A percentile compares a stretch with the other conserved stretches of the same genome.
Conservation (phyloP, 805 yeast species). For the Zygotorulaspora florentina region DNA sequence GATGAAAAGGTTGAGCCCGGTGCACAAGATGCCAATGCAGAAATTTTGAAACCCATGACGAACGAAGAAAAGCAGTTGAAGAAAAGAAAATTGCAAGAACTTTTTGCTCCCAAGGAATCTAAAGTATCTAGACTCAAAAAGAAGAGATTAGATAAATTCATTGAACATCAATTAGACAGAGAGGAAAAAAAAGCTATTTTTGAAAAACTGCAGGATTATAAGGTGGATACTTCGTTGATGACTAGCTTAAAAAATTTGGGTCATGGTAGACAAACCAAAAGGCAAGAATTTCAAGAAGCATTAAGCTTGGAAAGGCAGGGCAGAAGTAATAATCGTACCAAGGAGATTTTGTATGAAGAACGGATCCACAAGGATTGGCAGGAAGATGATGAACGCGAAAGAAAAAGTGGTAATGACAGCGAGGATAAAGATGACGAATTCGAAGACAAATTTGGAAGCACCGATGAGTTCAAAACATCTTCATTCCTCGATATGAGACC, state of each 20-base stretch:
- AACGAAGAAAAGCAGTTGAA: slow-evolving; percentile 58
- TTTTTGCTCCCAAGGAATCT: slow-evolving; percentile 57
- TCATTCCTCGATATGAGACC: slow-evolving; percentile 73
- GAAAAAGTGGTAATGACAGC: slow-evolving; percentile 19
- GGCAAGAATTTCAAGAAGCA: slow-evolving; percentile 72
- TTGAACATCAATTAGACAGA: slow-evolving; percentile 81
- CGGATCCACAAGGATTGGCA: slow-evolving; percentile 62
- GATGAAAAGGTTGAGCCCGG: slow-evolving; percentile 17
- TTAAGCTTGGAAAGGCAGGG: slow-evolving; percentile 69
- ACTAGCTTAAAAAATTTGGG: slow-evolving; percentile 78
- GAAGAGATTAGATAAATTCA: slow-evolving; percentile 84
- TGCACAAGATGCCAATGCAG: slow-evolving; percentile 52
- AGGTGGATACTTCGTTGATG: slow-evolving; percentile 64
- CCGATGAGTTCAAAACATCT: slow-evolving; percentile 24
- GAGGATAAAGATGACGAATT: slow-evolving; percentile 25
- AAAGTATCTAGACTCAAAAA: slow-evolving; percentile 68
- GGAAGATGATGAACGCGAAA: slow-evolving; percentile 22
- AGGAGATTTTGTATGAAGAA: slow-evolving; percentile 65
- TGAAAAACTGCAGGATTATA: slow-evolving; percentile 59
- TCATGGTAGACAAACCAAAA: slow-evolving; percentile 61
- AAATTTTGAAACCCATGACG: slow-evolving; percentile 56
- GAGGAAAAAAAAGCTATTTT: slow-evolving; percentile 80
- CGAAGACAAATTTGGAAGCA: slow-evolving; percentile 22
- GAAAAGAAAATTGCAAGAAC: slow-evolving; percentile 59
- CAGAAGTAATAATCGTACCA: slow-evolving; percentile 54